Conservation (phyloP, 768 basidiomycete genomes). For the Boletus subcaerulescens region DNA sequence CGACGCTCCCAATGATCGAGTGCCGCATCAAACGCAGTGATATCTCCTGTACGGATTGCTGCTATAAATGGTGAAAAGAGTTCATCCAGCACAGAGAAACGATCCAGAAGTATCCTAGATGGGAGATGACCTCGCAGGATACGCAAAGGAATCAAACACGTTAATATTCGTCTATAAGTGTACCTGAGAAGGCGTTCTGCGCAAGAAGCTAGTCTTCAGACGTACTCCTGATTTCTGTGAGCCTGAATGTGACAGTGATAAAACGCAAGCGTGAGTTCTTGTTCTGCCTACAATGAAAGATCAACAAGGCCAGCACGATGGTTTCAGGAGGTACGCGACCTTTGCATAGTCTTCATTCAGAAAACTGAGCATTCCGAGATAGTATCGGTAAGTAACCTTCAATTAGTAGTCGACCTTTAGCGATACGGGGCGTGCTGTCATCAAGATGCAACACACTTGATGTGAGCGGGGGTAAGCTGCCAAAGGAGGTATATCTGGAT, state of each 20-base stretch:
- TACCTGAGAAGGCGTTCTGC: background rate
- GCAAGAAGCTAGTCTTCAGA: background rate
- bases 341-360: constrained; percentile 88
- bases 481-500: constrained; percentile 80
- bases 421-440: constrained; percentile 1
- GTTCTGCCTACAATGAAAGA: constrained; percentile 58
- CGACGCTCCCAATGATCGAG: constrained; percentile 67
- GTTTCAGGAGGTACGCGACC: constrained; percentile 37
- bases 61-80: constrained; percentile 78
- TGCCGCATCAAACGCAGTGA: constrained; percentile 76
- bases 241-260: constrained; percentile 74
- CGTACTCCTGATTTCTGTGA: constrained; percentile 80
- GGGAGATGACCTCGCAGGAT: constrained; percentile 88
- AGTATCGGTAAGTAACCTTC: constrained; percentile 92
- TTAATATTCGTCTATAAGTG: constrained; percentile 72
- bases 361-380: constrained; percentile 92
- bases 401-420: constrained; percentile 17
- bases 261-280: constrained; percentile 84
- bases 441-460: constrained; percentile 51
- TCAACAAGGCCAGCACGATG: background rate
- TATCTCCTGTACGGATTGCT: constrained; percentile 75
- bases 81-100: constrained; percentile 68
- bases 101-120: constrained; percentile 60
- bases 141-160: constrained; percentile 86
- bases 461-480: constrained; percentile 76